Evolutionary conservation across 2,329 filamentous ascomycete genomes (phyloP), one percentile per base, ranked within the genome.

Genomic region (Phoma sp.): DNA sequence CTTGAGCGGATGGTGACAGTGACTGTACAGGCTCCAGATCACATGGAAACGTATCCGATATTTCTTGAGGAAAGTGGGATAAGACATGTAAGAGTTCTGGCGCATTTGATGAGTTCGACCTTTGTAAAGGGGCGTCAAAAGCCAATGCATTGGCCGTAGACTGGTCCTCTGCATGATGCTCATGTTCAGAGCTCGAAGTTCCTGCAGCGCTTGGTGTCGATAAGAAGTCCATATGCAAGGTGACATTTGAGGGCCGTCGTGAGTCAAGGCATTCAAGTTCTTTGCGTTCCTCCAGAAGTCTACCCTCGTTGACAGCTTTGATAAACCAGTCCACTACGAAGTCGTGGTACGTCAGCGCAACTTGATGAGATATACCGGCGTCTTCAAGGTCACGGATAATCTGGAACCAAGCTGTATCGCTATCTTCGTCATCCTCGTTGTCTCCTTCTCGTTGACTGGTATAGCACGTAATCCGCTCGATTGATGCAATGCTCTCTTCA

Each of bases 331-430:
- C 66, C 24, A 68, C 54, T 36, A 74, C 71, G 43, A 72, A 58
- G 17, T 68, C 57, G 7, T 65, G 64, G 38, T 73, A 67, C 13
- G 58, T 53, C 5, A 67, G 27, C 4, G 63, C 68, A 38, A 67
- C 58, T 39, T 65, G 58, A 17, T 60, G 44, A 19, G 63, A 61
- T 3, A 74, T 58, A 6, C 70, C 70, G 21, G 71, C 65, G 38
- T 73, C 71, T 41, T 71, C 66, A 2, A 74, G 57, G 36, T 74
- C 71, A 10, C 64, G 60, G 12, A 73, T 63, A 13, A 74, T 68
- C 46, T 72, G 67, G 7, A 47, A 51, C 71, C 71, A 74, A 10
- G 69, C 65, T 25, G 63, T 10, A 6, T 31, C 62, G 40, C 69
- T 70, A 7, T 70, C 64, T 4, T 62, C 29, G 12, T 31, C 62